Conservation (phyloP, 2,329 filamentous ascomycete species). For the Paradendryphiella salina region DNA sequence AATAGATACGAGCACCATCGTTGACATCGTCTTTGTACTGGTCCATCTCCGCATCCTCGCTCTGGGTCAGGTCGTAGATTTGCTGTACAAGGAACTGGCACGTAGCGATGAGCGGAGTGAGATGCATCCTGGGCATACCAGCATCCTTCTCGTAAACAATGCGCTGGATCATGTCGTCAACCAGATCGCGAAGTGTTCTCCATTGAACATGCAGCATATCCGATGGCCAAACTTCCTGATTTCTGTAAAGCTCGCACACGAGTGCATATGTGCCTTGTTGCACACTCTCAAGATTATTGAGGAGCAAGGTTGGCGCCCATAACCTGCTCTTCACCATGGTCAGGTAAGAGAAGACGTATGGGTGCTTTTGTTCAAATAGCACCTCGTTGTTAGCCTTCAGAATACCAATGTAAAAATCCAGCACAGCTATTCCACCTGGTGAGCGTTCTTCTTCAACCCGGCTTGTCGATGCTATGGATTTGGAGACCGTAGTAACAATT, state of each 20-base stretch:
- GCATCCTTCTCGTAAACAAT: slow-evolving; percentile 32
- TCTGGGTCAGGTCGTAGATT: slow-evolving; percentile 25
- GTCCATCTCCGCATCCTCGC: slow-evolving; percentile 26
- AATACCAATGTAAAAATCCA: slow-evolving; percentile 36
- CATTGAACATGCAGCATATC: slow-evolving; percentile 30
- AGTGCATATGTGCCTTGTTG: slow-evolving; percentile 27
- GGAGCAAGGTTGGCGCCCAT: slow-evolving; percentile 32
- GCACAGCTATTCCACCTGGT: slow-evolving; percentile 28
- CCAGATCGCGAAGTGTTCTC: slow-evolving; percentile 21
- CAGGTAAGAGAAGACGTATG: slow-evolving; percentile 28
- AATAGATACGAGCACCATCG: slow-evolving; percentile 31
- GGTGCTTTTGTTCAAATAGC: slow-evolving; percentile 22
- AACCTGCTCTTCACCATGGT: slow-evolving; percentile 22
- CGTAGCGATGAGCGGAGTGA: slow-evolving; percentile 31
- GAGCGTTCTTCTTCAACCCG: slow-evolving; percentile 21
- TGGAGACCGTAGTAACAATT: slow-evolving; percentile 28
- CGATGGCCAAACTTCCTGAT: slow-evolving; percentile 18
- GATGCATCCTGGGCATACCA: slow-evolving; percentile 27
- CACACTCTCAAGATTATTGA: slow-evolving; percentile 37
- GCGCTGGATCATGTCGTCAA: slow-evolving; percentile 24
- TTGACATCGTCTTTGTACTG: slow-evolving; percentile 23
- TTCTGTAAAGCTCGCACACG: slow-evolving; percentile 31
- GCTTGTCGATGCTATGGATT: slow-evolving; percentile 17
- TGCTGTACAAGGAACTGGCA: slow-evolving; percentile 26
- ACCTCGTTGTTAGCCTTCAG: slow-evolving; percentile 28